A percentile compares a stretch with the other conserved stretches of the same genome.
Evolutionary conservation across 305 asterid species (phyloP).

Genomic region (Fraxinus angustifolia): DNA sequence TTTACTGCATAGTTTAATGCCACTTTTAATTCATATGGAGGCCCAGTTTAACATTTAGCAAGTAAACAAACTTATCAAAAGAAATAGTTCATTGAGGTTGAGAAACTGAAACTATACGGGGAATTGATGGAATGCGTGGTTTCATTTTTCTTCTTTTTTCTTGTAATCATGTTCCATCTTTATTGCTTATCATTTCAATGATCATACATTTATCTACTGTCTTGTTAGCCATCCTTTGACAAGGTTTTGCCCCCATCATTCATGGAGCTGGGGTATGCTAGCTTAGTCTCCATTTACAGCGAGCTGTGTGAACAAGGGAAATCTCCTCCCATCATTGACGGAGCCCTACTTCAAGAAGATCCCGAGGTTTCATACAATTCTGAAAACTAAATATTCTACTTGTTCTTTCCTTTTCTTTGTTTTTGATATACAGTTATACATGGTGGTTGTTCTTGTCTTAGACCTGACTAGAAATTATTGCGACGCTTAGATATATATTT

Average conservation of each 20-base stretch:
- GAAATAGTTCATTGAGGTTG: background rate
- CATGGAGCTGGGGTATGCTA: conserved; percentile 60
- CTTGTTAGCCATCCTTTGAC: conserved; percentile 67
- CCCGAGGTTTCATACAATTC: conserved; percentile 58
- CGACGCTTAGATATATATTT: background rate
- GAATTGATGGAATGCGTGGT: conserved; percentile 4
- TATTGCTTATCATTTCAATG: conserved; percentile 17
- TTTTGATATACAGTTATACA: background rate
- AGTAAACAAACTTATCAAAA: background rate
- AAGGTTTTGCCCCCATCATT: conserved; percentile 67
- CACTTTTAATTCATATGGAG: conserved; percentile 3
- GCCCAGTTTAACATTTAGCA: background rate
- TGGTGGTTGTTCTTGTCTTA: background rate
- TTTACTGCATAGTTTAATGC: background rate
- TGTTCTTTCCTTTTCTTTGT: conserved; percentile 5
- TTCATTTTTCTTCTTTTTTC: background rate
- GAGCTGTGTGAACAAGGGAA: conserved; percentile 61
- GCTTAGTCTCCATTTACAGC: conserved; percentile 56
- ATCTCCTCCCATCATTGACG: conserved; percentile 67
- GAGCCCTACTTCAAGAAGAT: conserved; percentile 59
- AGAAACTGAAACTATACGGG: background rate
- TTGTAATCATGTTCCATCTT: conserved; percentile 10
- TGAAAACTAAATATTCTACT: conserved; percentile 10
- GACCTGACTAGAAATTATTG: conserved; percentile 11
- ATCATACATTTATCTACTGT: conserved; percentile 23